These are phyloP conservation scores for Penicillium bovifimosum DNA, from an alignment of 495 filamentous ascomycete genomes.

Conservation along the genomic window DNA sequence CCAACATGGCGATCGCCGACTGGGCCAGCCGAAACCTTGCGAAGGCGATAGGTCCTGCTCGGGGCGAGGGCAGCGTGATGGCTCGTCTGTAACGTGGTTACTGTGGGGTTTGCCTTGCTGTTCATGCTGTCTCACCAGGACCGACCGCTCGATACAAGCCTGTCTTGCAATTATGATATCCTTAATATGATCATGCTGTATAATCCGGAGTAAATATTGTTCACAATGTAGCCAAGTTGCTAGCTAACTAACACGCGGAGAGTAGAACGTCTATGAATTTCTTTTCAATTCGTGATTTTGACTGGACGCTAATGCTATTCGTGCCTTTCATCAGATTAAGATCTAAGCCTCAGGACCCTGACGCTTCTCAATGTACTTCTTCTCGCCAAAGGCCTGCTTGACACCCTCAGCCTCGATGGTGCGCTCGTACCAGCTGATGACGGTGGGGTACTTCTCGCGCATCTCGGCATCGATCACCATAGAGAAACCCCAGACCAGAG, in stretches of 20 bases:
- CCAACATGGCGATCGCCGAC: slow-evolving; percentile 75
- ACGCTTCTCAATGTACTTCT: slow-evolving; percentile 42
- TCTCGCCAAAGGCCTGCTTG: slow-evolving; percentile 45
- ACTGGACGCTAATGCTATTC: background rate
- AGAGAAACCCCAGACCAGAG: slow-evolving; percentile 35
- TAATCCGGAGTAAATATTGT: no score
- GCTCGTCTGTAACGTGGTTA: slow-evolving; percentile 14
- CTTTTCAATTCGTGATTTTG: background rate
- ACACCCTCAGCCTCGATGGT: slow-evolving; percentile 41
- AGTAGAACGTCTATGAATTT: background rate
- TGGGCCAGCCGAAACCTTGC: slow-evolving; percentile 38
- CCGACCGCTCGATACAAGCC: background rate
- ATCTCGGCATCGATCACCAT: slow-evolving; percentile 47
- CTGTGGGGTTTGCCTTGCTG: background rate
- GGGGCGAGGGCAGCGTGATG: slow-evolving; percentile 10
- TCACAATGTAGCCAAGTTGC: no score
- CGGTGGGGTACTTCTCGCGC: slow-evolving; percentile 38
- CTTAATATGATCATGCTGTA: background rate
- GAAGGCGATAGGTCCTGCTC: slow-evolving; percentile 20
- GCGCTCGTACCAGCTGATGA: slow-evolving; percentile 41
- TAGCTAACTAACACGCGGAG: no score
- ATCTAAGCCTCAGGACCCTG: slow-evolving; percentile 12
- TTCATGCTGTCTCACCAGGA: background rate
- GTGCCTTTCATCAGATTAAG: background rate
- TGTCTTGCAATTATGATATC: slow-evolving; percentile 3